Evolutionary conservation across 2,329 filamentous ascomycete genomes (phyloP).

Genomic region (Fusarium guadeloupense): DNA sequence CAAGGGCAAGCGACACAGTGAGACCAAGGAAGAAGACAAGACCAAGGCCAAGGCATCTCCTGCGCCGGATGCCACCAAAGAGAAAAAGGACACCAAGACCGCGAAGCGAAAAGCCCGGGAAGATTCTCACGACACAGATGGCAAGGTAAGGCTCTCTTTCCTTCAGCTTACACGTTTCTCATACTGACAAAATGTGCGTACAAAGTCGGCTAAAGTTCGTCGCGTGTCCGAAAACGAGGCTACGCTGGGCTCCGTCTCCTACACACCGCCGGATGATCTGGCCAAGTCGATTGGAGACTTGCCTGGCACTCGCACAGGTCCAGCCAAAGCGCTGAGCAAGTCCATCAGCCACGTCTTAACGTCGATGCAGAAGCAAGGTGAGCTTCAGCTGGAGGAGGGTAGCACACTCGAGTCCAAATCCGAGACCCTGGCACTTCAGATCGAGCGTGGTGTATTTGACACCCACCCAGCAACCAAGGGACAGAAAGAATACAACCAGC

Average conservation of each 20-base stretch:
- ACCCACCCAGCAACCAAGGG: constrained; percentile 59
- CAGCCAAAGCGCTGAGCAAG: constrained; percentile 76
- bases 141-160: constrained; percentile 55
- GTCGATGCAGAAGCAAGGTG: constrained; percentile 71
- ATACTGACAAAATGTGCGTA: constrained; percentile 8
- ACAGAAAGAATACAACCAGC: constrained; percentile 62
- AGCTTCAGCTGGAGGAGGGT: constrained; percentile 70
- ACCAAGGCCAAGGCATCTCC: constrained; percentile 53
- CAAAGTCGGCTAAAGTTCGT: constrained; percentile 57
- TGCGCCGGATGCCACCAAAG: constrained; percentile 55
- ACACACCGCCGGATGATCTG: constrained; percentile 62
- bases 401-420: constrained; percentile 71
- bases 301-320: constrained; percentile 70
- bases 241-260: constrained; percentile 45
- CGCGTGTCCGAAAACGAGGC: constrained; percentile 63
- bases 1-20: constrained; percentile 72
- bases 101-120: constrained; percentile 68
- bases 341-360: constrained; percentile 73
- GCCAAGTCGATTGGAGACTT: constrained; percentile 63
- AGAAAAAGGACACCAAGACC: constrained; percentile 59
- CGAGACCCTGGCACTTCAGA: constrained; percentile 76
- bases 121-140: constrained; percentile 62
- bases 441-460: constrained; percentile 76
- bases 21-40: constrained; percentile 70
- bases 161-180: not conserved